phyloP scores from a whole-genome alignment of 768 basidiomycete species.

The Serendipita sp. region DNA sequence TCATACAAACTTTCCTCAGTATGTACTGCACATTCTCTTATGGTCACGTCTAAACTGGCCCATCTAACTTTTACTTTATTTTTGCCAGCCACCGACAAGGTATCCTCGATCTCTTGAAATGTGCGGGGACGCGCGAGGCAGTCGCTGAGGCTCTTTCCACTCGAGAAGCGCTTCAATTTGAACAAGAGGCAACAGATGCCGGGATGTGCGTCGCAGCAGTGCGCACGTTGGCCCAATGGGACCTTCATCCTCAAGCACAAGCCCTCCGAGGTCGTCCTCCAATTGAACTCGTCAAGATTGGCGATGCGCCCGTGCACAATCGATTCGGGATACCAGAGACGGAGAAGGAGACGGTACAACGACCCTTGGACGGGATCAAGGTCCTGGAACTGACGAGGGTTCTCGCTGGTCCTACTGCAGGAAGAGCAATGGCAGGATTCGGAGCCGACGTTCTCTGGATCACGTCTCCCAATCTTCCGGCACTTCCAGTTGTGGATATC shows the following conservation, averaged over 20 bases:
- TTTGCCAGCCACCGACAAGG: slow-evolving; percentile 32
- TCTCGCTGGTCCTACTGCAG: slow-evolving; percentile 41
- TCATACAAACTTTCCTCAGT: slow-evolving; percentile 55
- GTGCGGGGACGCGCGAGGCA: slow-evolving; percentile 22
- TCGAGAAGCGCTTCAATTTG: slow-evolving; percentile 33
- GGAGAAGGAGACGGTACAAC: neutral
- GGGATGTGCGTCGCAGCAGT: slow-evolving; percentile 37
- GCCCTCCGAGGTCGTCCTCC: slow-evolving; percentile 27
- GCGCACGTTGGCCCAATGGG: slow-evolving; percentile 35
- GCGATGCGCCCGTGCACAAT: slow-evolving; percentile 27
- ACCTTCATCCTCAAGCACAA: slow-evolving; percentile 31
- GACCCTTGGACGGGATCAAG: slow-evolving; percentile 33
- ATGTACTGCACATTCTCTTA: slow-evolving; percentile 10
- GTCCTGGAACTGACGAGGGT: slow-evolving; percentile 46
- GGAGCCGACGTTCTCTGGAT: slow-evolving; percentile 42
- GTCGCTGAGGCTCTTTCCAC: slow-evolving; percentile 25
- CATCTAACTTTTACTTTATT: neutral
- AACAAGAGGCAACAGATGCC: slow-evolving; percentile 27
- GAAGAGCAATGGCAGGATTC: slow-evolving; percentile 41
- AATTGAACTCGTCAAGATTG: slow-evolving; percentile 30
- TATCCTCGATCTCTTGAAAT: slow-evolving; percentile 30
- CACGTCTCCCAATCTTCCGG: slow-evolving; percentile 39
- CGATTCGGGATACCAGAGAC: slow-evolving; percentile 3
- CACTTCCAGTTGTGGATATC: slow-evolving; percentile 33
- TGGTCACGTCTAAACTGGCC: neutral